Base-by-base conservation (phyloP, 352 stramenopile genomes). In the Phytophthora macrochlamydospora region DNA sequence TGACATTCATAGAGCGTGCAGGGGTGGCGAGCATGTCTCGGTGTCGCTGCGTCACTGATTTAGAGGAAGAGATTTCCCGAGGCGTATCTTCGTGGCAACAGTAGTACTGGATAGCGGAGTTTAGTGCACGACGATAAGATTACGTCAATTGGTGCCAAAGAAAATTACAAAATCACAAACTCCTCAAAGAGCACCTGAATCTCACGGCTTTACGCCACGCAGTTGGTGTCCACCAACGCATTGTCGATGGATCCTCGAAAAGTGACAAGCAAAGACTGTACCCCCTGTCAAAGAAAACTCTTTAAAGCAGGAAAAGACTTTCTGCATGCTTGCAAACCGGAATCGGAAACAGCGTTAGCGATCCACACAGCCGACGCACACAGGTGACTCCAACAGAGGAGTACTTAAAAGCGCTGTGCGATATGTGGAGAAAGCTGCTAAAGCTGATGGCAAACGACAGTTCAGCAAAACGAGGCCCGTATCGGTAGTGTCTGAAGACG, bases 221-320 rank as follows among this genome's bases (percentile, higher is more conserved):
- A 4, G 54, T 74, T 0, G 56, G 74, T 4, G 12, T 38, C 3
- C 56, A 67, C 3, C 42, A 58, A 1, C 61, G 49, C 1, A 43
- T 69, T 13, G 53, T 51, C 0, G 58, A 70, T 5, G 3, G 3
- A 0, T 7, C 8, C 0, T 44, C 56, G 14, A 60, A 67, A 6
- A 29, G 42, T 2, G 43, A 65, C 11, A 52, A 62, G 46, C 29
- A 56, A 13, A 18, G n/a, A 14, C 2, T 73, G 2, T 73, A 71
- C 45, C 32, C 33, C 14, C 73, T 2, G 35, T 69, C 0, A 62
- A 56, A 2, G 65, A 67, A 71, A 73, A n/a, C 56, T 57, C n/a
- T 2, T 43, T 71, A 4, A 59, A 73, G 44, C 60, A 73, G 29
- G 65, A 73, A 9, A 69, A 67, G 11, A 8, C 56, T 2, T 64